Evolutionary conservation across 2,329 filamentous ascomycete species (phyloP).

Genomic region (Colletotrichum noveboracense): DNA sequence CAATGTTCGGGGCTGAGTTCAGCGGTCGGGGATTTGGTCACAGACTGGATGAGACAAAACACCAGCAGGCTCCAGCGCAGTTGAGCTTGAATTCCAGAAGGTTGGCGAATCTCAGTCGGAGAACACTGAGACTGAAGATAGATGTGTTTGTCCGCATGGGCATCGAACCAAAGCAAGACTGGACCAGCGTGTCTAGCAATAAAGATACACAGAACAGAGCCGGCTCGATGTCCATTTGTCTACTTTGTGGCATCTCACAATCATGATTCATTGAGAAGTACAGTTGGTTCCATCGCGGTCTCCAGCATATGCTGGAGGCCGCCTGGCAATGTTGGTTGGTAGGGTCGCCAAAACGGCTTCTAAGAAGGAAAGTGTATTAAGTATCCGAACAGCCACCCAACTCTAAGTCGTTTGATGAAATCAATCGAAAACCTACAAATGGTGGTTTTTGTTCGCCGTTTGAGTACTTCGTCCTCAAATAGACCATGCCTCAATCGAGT

Average conservation of each 20-base stretch:
- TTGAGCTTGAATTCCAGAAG: not conserved
- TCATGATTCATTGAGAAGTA: not conserved
- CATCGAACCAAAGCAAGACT: not conserved
- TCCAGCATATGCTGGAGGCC: not conserved
- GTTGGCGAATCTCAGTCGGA: not conserved
- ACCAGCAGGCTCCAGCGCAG: not conserved
- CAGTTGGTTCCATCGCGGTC: not conserved
- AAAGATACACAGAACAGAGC: not conserved
- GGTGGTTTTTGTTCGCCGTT: not conserved
- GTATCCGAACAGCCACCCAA: not conserved
- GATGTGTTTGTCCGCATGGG: accelerated
- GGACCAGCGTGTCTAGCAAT: not conserved
- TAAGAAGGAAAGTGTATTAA: not conserved
- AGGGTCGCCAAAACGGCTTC: not conserved
- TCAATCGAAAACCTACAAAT: not conserved
- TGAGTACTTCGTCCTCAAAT: not conserved
- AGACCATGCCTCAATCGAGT: not conserved
- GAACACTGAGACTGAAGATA: not conserved
- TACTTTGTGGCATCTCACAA: not conserved
- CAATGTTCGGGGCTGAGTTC: not conserved
- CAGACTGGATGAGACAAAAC: not conserved
- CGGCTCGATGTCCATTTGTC: accelerated
- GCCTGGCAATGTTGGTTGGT: not conserved
- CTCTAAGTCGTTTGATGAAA: not conserved
- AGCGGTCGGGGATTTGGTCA: not conserved